These are phyloP conservation scores for Pleurotus giganteus DNA, from an alignment of 768 basidiomycete genomes.

Conservation along the genomic window DNA sequence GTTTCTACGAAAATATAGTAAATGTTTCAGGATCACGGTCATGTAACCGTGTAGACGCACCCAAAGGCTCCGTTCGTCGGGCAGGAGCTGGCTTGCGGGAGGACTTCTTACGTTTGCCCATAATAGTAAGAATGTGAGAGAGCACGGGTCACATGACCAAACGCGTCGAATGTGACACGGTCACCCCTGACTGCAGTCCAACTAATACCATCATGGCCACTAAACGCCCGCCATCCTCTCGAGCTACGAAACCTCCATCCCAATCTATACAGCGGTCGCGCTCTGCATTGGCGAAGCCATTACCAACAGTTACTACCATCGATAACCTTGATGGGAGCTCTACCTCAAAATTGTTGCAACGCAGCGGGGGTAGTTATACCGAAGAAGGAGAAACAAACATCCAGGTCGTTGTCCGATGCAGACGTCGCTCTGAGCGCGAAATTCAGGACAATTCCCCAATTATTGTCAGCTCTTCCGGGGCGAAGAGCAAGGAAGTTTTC, in stretches of 20 bases:
- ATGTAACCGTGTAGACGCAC: constrained; percentile 37
- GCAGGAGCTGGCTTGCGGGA: constrained; percentile 74
- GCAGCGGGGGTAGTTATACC: constrained; percentile 21
- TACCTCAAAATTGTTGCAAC: constrained; percentile 17
- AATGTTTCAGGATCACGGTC: not conserved
- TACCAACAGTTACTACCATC: constrained; percentile 24
- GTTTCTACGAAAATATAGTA: constrained; percentile 50
- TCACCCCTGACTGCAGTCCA: constrained; percentile 15
- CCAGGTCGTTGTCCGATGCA: constrained; percentile 88
- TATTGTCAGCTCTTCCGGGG: constrained; percentile 76
- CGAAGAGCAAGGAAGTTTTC: constrained; percentile 72
- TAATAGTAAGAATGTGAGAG: constrained; percentile 26
- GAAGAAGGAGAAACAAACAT: constrained; percentile 80
- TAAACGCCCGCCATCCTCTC: constrained; percentile 55
- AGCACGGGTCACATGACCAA: constrained; percentile 29
- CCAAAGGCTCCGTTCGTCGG: constrained; percentile 68
- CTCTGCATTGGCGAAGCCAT: constrained; percentile 45
- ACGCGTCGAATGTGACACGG: constrained; percentile 32
- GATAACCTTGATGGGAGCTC: constrained; percentile 17
- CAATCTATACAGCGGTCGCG: constrained; percentile 38
- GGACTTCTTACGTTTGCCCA: constrained; percentile 93
- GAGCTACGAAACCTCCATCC: constrained; percentile 38
- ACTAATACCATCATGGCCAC: constrained; percentile 48
- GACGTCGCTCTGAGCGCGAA: constrained; percentile 84
- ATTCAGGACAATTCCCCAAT: constrained; percentile 84